Evolutionary conservation across 1,284 basidiomycete species (phyloP), one percentile per base, ranked within the genome.

Genomic region (Malassezia dermatis): DNA sequence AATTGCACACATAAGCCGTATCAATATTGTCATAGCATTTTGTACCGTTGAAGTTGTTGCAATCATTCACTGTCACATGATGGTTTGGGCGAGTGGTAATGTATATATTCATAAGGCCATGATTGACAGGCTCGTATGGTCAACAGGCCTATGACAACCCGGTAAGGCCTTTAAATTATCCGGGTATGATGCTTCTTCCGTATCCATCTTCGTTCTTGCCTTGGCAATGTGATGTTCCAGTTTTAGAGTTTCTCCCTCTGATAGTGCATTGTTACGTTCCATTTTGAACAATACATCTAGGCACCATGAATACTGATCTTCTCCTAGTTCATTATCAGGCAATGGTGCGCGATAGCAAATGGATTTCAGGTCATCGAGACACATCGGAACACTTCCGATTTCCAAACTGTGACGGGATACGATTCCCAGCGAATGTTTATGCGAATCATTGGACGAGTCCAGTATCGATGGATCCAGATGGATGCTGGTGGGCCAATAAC

Each of bases 271-370:
- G 4, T 23, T 32, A 4, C 35, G 31, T 44, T 58, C 56, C 19
- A 58, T 31, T 32, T 53, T 41, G n/a, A 53, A 35, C 0, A 58
- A 19, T 0, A 58, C 37, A 30, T 58, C 56, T 1, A 58, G 42
- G 43, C 56, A 58, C 56, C 56, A 58, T 13, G 32, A 44, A 21
- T 34, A 19, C n/a, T 50, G 41, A 28, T 54, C 51, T 23, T 58
- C 56, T 2, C 56, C 56, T 15, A 58, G 27, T 17, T 53, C 51
- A 15, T 10, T 4, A 28, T 58, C 56, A 11, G 56, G 56, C 32
- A 58, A 23, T 11, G 56, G 32, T 4, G 48, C 43, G 3, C 37
- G 51, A 10, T 44, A 46, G 23, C 45, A 53, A n/a, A 58, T 41
- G 2, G 31, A 8, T 24, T 58, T 32, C 12, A 58, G 27, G 6